A percentile compares a stretch with the other conserved stretches of the same genome.
Conservation (phyloP, 2,329 filamentous ascomycete genomes). For the Tricladium varicosporioides region DNA sequence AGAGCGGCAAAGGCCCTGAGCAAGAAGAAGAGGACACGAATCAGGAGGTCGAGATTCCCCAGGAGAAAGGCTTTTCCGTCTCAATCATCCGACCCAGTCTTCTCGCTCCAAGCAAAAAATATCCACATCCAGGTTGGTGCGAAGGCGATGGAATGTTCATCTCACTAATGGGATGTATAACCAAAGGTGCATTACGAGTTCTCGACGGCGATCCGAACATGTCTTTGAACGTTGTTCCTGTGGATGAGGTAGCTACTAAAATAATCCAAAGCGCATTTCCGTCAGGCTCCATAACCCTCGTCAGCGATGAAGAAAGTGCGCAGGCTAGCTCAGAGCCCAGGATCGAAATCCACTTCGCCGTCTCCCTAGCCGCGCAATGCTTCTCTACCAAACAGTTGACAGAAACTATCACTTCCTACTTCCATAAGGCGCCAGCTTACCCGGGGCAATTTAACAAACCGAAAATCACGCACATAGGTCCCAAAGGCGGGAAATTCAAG, state of each 20-base stretch:
- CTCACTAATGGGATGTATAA: neutral
- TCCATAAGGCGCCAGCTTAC: neutral
- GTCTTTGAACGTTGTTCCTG: constrained; percentile 7
- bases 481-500: neutral
- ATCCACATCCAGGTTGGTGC: constrained; percentile 12
- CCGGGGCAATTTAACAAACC: neutral
- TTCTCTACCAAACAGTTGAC: neutral
- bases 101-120: constrained; percentile 7
- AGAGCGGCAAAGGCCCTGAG: no score
- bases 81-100: constrained; percentile 11
- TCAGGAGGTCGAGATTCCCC: no score
- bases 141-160: constrained; percentile 8
- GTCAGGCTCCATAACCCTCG: neutral
- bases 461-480: neutral
- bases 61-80: neutral
- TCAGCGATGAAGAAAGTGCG: no score
- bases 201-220: constrained; percentile 7
- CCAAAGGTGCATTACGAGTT: constrained; percentile 1
- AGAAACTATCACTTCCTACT: neutral
- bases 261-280: constrained; percentile 5
- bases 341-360: neutral
- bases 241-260: constrained; percentile 5
- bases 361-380: neutral
- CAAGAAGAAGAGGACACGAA: no score
- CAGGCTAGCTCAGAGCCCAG: neutral